phyloP scores from a whole-genome alignment of 1,284 basidiomycete species.

The Cryptococcus sp. region DNA sequence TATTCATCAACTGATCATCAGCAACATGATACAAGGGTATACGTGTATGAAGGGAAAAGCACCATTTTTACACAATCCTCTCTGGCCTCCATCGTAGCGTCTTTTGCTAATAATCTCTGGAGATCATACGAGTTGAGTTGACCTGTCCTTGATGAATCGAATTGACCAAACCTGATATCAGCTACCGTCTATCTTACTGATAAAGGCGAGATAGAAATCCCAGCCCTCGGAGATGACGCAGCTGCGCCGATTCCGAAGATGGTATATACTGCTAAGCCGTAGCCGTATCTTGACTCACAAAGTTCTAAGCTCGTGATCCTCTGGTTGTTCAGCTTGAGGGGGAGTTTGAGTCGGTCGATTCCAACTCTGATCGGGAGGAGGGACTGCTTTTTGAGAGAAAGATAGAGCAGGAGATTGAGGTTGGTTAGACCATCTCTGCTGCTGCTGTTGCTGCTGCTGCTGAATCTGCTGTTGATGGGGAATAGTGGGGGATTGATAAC shows the following conservation, averaged over 20 bases:
- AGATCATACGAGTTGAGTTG: slow-evolving; percentile 43
- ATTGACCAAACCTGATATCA: slow-evolving; percentile 38
- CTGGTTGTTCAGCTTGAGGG: slow-evolving; percentile 9
- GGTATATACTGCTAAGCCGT: background rate
- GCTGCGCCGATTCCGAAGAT: no score
- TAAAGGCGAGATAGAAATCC: no score
- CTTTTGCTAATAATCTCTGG: slow-evolving; percentile 42
- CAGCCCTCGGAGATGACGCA: no score
- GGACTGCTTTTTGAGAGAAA: slow-evolving; percentile 16
- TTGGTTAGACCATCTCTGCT: background rate
- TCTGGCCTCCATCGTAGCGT: slow-evolving; percentile 45
- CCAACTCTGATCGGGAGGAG: slow-evolving; percentile 20
- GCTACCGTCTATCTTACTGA: background rate
- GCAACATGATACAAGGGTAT: background rate
- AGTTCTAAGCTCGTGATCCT: slow-evolving; percentile 29
- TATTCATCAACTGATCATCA: slow-evolving; percentile 14
- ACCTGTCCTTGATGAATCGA: slow-evolving; percentile 40
- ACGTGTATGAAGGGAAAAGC: slow-evolving; percentile 7
- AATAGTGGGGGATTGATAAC: no score
- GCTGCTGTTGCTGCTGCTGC: slow-evolving; percentile 20
- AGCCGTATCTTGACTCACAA: slow-evolving; percentile 23
- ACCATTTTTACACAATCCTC: slow-evolving; percentile 51
- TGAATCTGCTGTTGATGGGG: background rate
- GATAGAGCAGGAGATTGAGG: slow-evolving; percentile 5
- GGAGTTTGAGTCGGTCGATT: slow-evolving; percentile 11